A percentile compares a stretch with the other conserved stretches of the same genome.
Conservation (phyloP, 1,284 basidiomycete genomes). For the Fomitopsis betulina region DNA sequence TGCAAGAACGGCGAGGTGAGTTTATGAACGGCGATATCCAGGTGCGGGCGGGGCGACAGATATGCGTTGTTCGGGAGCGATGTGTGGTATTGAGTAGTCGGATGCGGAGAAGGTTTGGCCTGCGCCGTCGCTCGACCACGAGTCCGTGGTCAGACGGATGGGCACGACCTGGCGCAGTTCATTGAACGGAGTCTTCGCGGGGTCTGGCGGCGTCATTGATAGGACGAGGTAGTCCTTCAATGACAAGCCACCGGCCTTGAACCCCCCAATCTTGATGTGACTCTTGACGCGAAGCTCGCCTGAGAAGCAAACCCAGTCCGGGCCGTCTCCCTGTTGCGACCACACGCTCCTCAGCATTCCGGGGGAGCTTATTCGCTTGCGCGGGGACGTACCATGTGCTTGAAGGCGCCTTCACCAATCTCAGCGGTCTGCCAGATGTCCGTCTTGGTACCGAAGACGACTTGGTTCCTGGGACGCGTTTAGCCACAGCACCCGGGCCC, state of each 20-base stretch:
- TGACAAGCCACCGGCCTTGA: constrained; percentile 60
- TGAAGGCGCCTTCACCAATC: constrained; percentile 61
- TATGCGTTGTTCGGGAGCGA: constrained; percentile 11
- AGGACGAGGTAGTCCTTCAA: constrained; percentile 67
- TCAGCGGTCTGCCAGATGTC: constrained; percentile 66
- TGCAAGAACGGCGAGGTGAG: neutral
- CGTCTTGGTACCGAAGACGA: constrained; percentile 43
- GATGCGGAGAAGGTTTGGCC: constrained; percentile 14
- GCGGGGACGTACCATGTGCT: constrained; percentile 40
- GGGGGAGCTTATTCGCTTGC: neutral
- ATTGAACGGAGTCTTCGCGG: constrained; percentile 46
- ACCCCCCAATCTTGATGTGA: constrained; percentile 49
- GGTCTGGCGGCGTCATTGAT: constrained; percentile 52
- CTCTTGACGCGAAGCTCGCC: constrained; percentile 54
- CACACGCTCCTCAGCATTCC: neutral
- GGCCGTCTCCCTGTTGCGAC: constrained; percentile 47
- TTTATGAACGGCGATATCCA: neutral
- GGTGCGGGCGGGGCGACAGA: neutral
- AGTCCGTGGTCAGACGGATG: constrained; percentile 63
- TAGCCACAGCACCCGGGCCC: neutral
- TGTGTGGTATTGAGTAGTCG: constrained; percentile 22
- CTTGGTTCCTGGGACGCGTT: constrained; percentile 16
- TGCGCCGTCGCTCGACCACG: constrained; percentile 41
- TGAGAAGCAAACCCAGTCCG: constrained; percentile 53
- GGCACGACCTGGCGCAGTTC: constrained; percentile 58